phyloP scores from a whole-genome alignment of 1,139 yeast species.

The Magnusiomyces suaveolens region DNA sequence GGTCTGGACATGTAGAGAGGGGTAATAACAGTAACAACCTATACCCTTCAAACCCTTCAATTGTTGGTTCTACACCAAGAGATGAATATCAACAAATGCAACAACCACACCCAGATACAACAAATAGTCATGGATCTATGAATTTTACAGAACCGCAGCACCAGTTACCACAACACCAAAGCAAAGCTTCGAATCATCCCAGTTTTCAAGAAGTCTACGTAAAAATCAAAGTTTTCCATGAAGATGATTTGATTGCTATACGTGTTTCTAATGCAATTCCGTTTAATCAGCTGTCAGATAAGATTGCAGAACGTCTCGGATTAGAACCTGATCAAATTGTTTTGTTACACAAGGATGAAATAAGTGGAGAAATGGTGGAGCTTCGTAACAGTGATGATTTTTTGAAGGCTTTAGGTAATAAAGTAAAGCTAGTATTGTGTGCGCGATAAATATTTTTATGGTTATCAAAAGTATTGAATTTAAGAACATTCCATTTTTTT shows the following conservation, averaged over 20 bases:
- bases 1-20: background rate
- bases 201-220: constrained; percentile 20
- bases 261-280: constrained; percentile 56
- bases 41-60: background rate
- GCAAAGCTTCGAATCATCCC: background rate
- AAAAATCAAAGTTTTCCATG: constrained; percentile 77
- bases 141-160: constrained; percentile 15
- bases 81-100: background rate
- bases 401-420: constrained; percentile 26
- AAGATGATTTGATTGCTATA: constrained; percentile 85
- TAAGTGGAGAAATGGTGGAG: constrained; percentile 24
- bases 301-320: constrained; percentile 56
- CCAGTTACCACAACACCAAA: constrained; percentile 6
- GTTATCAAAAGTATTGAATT: background rate
- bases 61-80: background rate
- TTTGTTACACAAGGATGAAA: constrained; percentile 26
- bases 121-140: background rate
- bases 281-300: constrained; percentile 50
- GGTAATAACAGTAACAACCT: background rate
- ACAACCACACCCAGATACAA: constrained; percentile 4
- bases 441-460: constrained; percentile 24
- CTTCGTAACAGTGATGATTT: constrained; percentile 27
- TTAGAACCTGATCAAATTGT: constrained; percentile 21
- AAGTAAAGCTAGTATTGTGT: constrained; percentile 31
- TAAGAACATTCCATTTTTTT: background rate